phyloP scores from a whole-genome alignment of 75 land plant genomes.

The Picea sitchensis region DNA sequence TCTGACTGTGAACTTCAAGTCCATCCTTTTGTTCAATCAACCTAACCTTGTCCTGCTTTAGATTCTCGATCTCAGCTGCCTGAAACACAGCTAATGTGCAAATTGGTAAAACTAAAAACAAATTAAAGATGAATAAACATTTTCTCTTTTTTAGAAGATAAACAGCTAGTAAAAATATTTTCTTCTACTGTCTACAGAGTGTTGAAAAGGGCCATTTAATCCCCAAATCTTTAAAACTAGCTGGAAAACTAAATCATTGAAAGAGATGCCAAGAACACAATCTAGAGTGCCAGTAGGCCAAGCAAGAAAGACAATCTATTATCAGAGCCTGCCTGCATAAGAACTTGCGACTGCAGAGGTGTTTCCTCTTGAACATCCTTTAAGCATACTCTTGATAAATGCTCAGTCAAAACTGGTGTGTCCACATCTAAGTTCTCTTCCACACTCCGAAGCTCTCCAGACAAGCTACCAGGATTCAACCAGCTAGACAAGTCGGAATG shows the following conservation, averaged over 20 bases:
- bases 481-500: slow-evolving; percentile 13
- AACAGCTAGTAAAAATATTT: slow-evolving; percentile 49
- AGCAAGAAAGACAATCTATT: not conserved
- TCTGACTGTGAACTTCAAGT: slow-evolving; percentile 63
- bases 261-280: not conserved
- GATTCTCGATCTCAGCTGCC: slow-evolving; percentile 61
- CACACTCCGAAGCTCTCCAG: slow-evolving; percentile 33
- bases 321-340: slow-evolving; percentile 39
- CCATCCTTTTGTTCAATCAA: slow-evolving; percentile 66
- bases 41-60: slow-evolving; percentile 58
- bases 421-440: slow-evolving; percentile 16
- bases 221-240: not conserved
- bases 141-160: not conserved
- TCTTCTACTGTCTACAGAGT: slow-evolving; percentile 5
- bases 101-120: not conserved
- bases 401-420: not conserved
- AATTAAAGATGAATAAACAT: slow-evolving; percentile 1
- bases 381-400: not conserved
- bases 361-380: slow-evolving; percentile 15
- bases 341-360: slow-evolving; percentile 51
- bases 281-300: slow-evolving; percentile 1
- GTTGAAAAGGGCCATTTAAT: not conserved
- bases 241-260: not conserved
- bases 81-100: slow-evolving; percentile 15
- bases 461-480: slow-evolving; percentile 36